Conservation (phyloP, 2,329 filamentous ascomycete genomes). For the Sarocladiaceae sp. region DNA sequence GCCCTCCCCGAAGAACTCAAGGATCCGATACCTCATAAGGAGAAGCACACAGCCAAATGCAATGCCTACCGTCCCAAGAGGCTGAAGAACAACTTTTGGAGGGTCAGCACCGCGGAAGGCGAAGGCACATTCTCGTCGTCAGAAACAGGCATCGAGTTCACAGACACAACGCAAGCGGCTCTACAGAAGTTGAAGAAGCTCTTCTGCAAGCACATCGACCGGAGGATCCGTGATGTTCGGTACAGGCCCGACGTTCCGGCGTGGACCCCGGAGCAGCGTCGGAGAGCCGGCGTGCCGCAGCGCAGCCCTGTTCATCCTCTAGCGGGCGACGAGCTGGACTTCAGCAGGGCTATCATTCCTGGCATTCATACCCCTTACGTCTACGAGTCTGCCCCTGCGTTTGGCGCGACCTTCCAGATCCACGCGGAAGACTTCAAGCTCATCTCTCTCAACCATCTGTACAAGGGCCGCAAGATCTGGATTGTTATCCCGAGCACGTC, state of each 20-base stretch:
- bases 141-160: constrained; percentile 18
- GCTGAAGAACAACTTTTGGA: constrained; percentile 26
- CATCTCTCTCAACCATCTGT: constrained; percentile 31
- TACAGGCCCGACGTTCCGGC: constrained; percentile 33
- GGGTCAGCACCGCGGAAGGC: constrained; percentile 27
- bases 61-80: constrained; percentile 31
- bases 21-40: constrained; percentile 25
- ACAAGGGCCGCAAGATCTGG: constrained; percentile 34
- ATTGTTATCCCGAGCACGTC: constrained; percentile 30
- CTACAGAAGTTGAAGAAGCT: constrained; percentile 27
- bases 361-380: constrained; percentile 35
- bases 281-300: constrained; percentile 28
- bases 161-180: constrained; percentile 19
- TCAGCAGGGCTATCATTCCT: constrained; percentile 30
- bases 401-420: constrained; percentile 33
- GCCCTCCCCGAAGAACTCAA: constrained; percentile 24
- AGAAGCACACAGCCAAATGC: constrained; percentile 22
- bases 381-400: constrained; percentile 31
- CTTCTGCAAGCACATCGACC: constrained; percentile 28
- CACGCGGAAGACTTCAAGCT: constrained; percentile 34
- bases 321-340: constrained; percentile 29
- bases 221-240: constrained; percentile 29
- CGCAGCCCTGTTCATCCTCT: constrained; percentile 31
- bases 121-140: constrained; percentile 26
- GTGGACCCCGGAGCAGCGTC: constrained; percentile 29